phyloP scores from a whole-genome alignment of 768 basidiomycete species.

The Calocera cornea region DNA sequence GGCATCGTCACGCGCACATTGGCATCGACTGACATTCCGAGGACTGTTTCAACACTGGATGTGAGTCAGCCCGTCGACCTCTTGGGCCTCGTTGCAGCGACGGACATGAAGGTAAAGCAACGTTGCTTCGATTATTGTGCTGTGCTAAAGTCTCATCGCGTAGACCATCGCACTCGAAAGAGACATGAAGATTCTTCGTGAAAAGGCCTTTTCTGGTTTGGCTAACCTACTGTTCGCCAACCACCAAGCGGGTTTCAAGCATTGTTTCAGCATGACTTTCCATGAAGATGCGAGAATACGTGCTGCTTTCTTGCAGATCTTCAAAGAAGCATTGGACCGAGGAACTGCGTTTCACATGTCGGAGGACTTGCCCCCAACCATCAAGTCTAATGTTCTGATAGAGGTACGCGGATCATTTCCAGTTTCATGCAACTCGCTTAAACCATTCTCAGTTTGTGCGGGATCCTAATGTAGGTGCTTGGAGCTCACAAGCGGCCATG shows the following conservation, averaged over 20 bases:
- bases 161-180: background rate
- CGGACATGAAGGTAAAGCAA: background rate
- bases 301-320: constrained; percentile 70
- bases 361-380: constrained; percentile 33
- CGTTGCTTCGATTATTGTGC: background rate
- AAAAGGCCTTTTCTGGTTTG: constrained; percentile 65
- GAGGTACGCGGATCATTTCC: background rate
- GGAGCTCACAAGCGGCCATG: background rate
- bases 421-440: background rate
- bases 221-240: constrained; percentile 73
- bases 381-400: constrained; percentile 17
- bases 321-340: constrained; percentile 64
- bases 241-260: constrained; percentile 77
- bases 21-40: background rate
- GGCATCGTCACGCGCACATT: constrained; percentile 17
- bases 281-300: constrained; percentile 55
- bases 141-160: background rate
- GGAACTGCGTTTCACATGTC: constrained; percentile 62
- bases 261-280: constrained; percentile 68
- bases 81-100: background rate
- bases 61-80: background rate
- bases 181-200: constrained; percentile 35
- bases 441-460: background rate
- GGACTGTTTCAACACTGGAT: background rate
- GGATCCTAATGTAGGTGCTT: constrained; percentile 9